Evolutionary conservation across 164 flowering plant genomes (phyloP), one percentile per base, ranked within the genome.

Genomic region (Kalanchoe fedtschenkoi): DNA sequence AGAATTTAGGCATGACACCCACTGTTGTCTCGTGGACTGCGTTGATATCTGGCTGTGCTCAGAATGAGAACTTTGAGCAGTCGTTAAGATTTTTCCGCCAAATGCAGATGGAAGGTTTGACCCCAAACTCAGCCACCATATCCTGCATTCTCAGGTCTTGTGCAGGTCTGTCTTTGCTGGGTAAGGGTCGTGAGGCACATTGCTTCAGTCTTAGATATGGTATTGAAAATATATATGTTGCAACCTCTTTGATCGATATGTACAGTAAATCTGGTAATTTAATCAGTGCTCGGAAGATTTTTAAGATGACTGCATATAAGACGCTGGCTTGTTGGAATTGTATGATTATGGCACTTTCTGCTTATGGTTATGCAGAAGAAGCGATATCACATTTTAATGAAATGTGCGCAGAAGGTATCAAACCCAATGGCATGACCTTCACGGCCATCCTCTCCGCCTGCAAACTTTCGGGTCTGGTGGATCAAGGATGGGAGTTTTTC

Each of bases 11-110:
- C 5, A 58, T 77, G 62, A 47, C 58, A n/a, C 88, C 90, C 11
- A 77, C 81, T 70, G 83, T 84, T 55, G 76, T 81, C 33, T 75
- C 89, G 26, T 86, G 89, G 93, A 86, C 93, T 37, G 75, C 93
- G 72, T 66, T 86, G 4, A 72, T 84, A 69, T 81, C 87, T 11
- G 89, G 93, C 6, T 73, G 79, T 69, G 75, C 79, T 24, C 76
- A 79, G 65, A 77, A 58, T 0, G 82, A 72, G 46, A 76, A 77
- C 14, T 74, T 66, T 33, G 44, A 28, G 33, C 79, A 78, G 10
- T 67, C 89, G 16, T 64, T 84, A 1, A 57, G 68, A 33, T 71
- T 65, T 34, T 79, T 69, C 60, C 28, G 44, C 60, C 66, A 81
- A 72, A 84, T 86, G 93, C 79, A 71, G 29, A 57, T 66, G 64